A percentile compares a stretch with the other conserved stretches of the same genome.
phyloP scores from a whole-genome alignment of 305 asterid genomes.

The Solanum hybrid region DNA sequence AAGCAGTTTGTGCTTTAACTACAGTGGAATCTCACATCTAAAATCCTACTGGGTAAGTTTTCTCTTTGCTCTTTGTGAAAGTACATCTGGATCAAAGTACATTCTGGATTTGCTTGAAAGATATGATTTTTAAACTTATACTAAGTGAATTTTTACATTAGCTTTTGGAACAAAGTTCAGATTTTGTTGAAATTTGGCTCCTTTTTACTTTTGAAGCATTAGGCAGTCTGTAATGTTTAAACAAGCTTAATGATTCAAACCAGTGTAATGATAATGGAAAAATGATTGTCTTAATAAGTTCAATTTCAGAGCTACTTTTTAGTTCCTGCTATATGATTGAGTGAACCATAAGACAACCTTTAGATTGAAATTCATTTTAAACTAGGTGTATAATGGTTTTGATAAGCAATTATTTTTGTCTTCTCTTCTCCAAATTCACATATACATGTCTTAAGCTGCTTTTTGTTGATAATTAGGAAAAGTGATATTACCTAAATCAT shows the following conservation, averaged over 20 bases:
- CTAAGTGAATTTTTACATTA: background rate
- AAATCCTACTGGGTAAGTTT: background rate
- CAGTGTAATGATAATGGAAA: background rate
- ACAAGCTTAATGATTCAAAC: background rate
- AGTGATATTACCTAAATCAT: no score
- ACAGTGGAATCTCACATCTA: background rate
- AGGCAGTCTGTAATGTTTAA: background rate
- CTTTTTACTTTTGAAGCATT: background rate
- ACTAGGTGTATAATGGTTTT: no score
- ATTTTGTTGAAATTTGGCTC: background rate
- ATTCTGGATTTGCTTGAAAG: background rate
- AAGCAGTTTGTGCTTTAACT: background rate
- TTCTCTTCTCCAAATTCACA: no score
- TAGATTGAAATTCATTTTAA: no score
- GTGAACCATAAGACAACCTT: no score
- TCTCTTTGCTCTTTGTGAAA: background rate
- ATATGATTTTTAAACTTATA: background rate
- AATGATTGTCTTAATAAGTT: no score
- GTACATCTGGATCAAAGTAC: background rate
- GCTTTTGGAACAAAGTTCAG: background rate
- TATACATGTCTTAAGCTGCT: no score
- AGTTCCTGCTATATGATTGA: no score
- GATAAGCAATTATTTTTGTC: no score
- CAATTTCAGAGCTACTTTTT: no score
- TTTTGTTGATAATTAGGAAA: no score